phyloP scores from a whole-genome alignment of 352 stramenopile genomes.

The Thraustochytrium striatum region DNA sequence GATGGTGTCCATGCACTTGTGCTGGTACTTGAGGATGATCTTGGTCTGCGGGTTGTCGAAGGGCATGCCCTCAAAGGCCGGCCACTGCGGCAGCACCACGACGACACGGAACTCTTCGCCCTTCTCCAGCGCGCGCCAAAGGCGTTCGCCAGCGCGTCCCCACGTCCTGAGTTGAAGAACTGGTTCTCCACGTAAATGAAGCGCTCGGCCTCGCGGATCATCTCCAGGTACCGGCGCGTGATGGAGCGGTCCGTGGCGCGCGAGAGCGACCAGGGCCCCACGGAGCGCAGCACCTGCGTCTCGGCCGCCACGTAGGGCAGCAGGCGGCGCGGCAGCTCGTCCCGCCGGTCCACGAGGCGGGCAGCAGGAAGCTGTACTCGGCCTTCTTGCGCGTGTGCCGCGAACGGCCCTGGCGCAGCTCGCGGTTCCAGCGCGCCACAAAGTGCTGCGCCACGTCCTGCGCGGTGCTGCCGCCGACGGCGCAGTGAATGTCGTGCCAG shows the following conservation, averaged over 20 bases:
- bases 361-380: background rate
- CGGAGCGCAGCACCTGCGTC: constrained; percentile 28
- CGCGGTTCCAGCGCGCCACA: constrained; percentile 78
- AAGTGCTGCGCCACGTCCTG: constrained; percentile 80
- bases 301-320: too few species aligned
- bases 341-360: constrained; percentile 24
- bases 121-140: constrained; percentile 47
- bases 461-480: constrained; percentile 53
- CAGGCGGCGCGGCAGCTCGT: too few species aligned
- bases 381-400: too few species aligned
- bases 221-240: constrained; percentile 47
- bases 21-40: constrained; percentile 57
- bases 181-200: constrained; percentile 88
- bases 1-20: constrained; percentile 73
- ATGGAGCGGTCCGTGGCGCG: constrained; percentile 46
- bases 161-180: constrained; percentile 82
- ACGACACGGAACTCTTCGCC: constrained; percentile 50
- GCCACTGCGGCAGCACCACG: constrained; percentile 49
- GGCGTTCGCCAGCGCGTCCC: constrained; percentile 51
- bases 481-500: constrained; percentile 53
- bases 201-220: constrained; percentile 48
- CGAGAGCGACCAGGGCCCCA: constrained; percentile 41
- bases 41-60: constrained; percentile 12
- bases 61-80: constrained; percentile 42
- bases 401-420: constrained; percentile 20